Evolutionary conservation across 805 yeast species (phyloP), one percentile per base, ranked within the genome.

Genomic region (Metschnikowia colocasiae): DNA sequence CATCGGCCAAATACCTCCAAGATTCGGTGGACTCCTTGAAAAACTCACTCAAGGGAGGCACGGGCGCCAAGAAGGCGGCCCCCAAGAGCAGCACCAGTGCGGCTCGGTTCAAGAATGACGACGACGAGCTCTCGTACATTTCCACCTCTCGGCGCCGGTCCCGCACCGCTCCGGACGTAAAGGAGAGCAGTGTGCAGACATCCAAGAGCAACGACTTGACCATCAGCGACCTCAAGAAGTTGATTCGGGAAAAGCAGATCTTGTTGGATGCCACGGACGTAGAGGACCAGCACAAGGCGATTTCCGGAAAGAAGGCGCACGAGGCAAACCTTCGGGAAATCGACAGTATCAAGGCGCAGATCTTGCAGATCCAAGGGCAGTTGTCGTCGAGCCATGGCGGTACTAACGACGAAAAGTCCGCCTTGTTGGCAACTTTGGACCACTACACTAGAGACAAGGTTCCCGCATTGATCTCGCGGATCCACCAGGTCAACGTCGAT

Each of bases 21-120:
- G 88, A 83, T 55, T 78, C 85, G 13, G 78, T 85, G 63, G 76
- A 76, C 58, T 79, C 81, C 43, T 80, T 90, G 63, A 92, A 91
- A 65, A 78, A 82, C 46, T 77, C 79, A 36, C 68, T 87, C 57
- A 76, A 72, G 48, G 68, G 69, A 13, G 69, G 71, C 43, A 8
- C 56, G 2, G 45, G 48, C 2, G 34, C 49, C 9, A 54, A 51
- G 39, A 68, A 56, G 40, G 45, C 57, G 9, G 47, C 58, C 0
- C 48, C 56, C 12, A 53, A 52, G 20, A 44, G 55, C 13, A 61
- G 51, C 67, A 68, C 53, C 40, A 62, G 47, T 59, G 65, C 64
- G 4, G 52, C 71, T 63, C 54, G 81, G 67, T 69, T 79, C 71
- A 87, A 85, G 59, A 86, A 88, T 61, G 82, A 90, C 59, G 96